A percentile compares a stretch with the other conserved stretches of the same genome.
Evolutionary conservation across 208 protist genomes (phyloP).

Genomic region (Leishmania braziliensis): DNA sequence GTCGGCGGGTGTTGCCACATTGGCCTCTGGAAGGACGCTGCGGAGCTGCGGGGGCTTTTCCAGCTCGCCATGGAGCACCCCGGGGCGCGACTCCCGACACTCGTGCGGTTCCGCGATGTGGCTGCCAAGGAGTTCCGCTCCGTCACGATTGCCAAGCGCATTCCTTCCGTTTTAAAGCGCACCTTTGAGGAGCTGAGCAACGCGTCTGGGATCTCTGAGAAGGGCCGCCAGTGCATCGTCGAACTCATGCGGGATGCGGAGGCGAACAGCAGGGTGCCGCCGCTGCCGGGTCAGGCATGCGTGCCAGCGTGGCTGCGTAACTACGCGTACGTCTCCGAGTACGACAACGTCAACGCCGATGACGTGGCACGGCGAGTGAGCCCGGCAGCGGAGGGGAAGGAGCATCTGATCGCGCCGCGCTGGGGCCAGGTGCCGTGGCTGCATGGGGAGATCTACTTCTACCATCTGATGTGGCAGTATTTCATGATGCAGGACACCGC

Average conservation of each 20-base stretch:
- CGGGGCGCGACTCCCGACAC: conserved; percentile 67
- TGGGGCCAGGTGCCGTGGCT: conserved; percentile 92
- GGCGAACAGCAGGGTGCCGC: conserved; percentile 56
- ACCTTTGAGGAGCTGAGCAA: conserved; percentile 52
- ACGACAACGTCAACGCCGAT: conserved; percentile 17
- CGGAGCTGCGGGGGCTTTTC: conserved; percentile 69
- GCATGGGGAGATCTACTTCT: conserved; percentile 90
- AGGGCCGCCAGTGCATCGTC: conserved; percentile 29
- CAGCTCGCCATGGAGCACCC: conserved; percentile 42
- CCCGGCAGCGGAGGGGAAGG: not conserved
- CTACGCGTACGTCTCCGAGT: conserved; percentile 65
- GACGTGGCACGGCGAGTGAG: conserved; percentile 28
- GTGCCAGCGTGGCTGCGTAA: conserved; percentile 77
- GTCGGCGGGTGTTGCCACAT: conserved; percentile 79
- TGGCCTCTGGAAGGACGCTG: conserved; percentile 66
- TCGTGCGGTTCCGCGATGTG: conserved; percentile 78
- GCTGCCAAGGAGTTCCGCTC: conserved; percentile 68
- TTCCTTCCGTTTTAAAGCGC: conserved; percentile 58
- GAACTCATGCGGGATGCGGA: conserved; percentile 39
- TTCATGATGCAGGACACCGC: conserved; percentile 47
- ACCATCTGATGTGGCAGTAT: conserved; percentile 85
- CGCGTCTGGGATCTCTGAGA: conserved; percentile 13
- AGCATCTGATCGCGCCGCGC: conserved; percentile 38
- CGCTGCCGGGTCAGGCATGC: conserved; percentile 62
- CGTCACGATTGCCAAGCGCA: conserved; percentile 61